Evolutionary conservation across 352 stramenopile genomes (phyloP).

Genomic region (Globisporangium mamillatum): DNA sequence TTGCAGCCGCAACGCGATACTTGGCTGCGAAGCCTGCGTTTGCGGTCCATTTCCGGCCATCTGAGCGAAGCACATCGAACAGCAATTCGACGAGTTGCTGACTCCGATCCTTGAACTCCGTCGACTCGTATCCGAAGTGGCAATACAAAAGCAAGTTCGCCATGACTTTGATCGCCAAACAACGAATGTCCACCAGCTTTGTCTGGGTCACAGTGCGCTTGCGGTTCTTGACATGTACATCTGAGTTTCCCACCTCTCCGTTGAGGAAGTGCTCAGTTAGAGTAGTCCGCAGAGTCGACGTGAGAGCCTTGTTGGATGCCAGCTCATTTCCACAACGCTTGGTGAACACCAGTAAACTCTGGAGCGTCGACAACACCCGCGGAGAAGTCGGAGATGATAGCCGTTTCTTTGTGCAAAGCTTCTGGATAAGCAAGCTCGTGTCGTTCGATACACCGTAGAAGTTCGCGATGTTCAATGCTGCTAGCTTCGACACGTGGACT

Average conservation of each 20-base stretch:
- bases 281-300: constrained; percentile 41
- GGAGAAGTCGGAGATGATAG: constrained; percentile 24
- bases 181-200: constrained; percentile 47
- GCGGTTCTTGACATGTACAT: constrained; percentile 1
- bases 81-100: constrained; percentile 43
- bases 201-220: constrained; percentile 25
- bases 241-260: neutral
- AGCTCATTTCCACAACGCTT: constrained; percentile 48
- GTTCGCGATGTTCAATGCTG: constrained; percentile 45
- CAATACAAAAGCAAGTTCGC: constrained; percentile 61
- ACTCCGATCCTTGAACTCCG: constrained; percentile 23
- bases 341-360: constrained; percentile 61
- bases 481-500: constrained; percentile 47
- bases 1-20: constrained; percentile 51
- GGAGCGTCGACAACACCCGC: constrained; percentile 34
- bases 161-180: constrained; percentile 54
- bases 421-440: constrained; percentile 34
- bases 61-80: constrained; percentile 60
- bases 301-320: constrained; percentile 19
- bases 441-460: constrained; percentile 40
- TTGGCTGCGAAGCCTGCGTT: constrained; percentile 35
- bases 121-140: constrained; percentile 15
- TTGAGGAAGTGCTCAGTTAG: constrained; percentile 48
- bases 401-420: constrained; percentile 54
- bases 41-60: constrained; percentile 46